These are phyloP conservation scores for Hemisphaericaspora subhashii DNA, from an alignment of 1,139 yeast species.

Conservation along the genomic window DNA sequence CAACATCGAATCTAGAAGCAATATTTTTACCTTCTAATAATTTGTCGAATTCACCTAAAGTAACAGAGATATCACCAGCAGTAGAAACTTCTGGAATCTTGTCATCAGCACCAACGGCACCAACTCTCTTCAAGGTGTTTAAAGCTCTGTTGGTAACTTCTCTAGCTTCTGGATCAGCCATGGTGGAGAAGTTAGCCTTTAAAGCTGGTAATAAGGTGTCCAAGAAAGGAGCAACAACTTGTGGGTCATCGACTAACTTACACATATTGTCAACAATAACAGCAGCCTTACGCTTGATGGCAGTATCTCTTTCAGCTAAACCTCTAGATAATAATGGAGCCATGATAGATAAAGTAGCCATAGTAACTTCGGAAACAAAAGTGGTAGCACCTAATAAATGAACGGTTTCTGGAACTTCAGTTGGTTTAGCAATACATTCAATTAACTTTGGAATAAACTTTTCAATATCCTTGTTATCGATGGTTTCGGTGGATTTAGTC, in stretches of 20 bases:
- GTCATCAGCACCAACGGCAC: slow-evolving; percentile 90
- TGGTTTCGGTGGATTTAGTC: slow-evolving; percentile 95
- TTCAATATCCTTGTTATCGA: slow-evolving; percentile 99
- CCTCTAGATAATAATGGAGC: slow-evolving; percentile 98
- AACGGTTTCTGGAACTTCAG: slow-evolving; percentile 97
- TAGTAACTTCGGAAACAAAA: slow-evolving; percentile 98
- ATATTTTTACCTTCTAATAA: slow-evolving; percentile 70
- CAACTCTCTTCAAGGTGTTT: slow-evolving; percentile 97
- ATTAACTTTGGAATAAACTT: slow-evolving; percentile 98
- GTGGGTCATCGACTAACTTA: slow-evolving; percentile 99
- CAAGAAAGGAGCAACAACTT: slow-evolving; percentile 99
- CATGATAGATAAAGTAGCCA: slow-evolving; percentile 99
- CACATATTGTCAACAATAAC: slow-evolving; percentile 99
- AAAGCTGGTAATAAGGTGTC: slow-evolving; percentile 92
- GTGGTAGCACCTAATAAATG: slow-evolving; percentile 99
- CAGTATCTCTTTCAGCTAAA: slow-evolving; percentile 98
- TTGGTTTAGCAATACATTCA: slow-evolving; percentile 94
- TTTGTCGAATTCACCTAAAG: slow-evolving; percentile 76
- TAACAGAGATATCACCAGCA: slow-evolving; percentile 94
- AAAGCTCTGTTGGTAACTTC: slow-evolving; percentile 96
- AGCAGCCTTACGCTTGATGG: slow-evolving; percentile 99
- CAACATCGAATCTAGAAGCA: slow-evolving; percentile 74
- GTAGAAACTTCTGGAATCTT: slow-evolving; percentile 93
- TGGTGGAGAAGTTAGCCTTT: slow-evolving; percentile 88
- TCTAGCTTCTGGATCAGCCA: slow-evolving; percentile 99